Evolutionary conservation across 2,329 filamentous ascomycete species (phyloP), one percentile per base, ranked within the genome.

Genomic region (Cytospora leucostoma): DNA sequence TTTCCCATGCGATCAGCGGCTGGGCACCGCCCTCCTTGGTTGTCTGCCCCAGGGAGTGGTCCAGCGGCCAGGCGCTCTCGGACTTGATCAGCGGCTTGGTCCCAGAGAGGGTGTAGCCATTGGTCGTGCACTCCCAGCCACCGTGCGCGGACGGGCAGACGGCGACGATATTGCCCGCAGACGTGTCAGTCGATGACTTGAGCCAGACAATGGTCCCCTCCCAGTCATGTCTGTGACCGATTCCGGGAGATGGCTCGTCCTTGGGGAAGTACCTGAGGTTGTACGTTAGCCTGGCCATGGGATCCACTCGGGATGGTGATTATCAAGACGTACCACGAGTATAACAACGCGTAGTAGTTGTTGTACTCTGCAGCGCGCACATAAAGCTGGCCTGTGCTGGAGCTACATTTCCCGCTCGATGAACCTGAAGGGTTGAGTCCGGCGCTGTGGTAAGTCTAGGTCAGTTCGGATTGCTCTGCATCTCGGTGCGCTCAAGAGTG

Each of bases 1-100:
- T 70, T 67, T 81, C 79, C 78, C 79, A 81, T 12, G 77, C 76
- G 58, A 79, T 71, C 44, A 81, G 66, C 3, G 74, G 74, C 66
- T 78, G 76, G 19, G 69, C 67, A 4, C 74, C 73, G 7, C 78
- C 79, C 10, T 69, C 66, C 0, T 68, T 71, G 7, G 59, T 67
- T 2, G 77, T 78, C 37, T 77, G 71, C 21, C 71, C 69, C 56
- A 75, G 65, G 38, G 74, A 68, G 66, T 80, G 78, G 68, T 80
- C 73, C 27, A 72, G 56, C 0, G 72, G 67, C 64, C 69, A 69
- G 37, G 61, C 66, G 55, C 71, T 73, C 61, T 71, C 72, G 68
- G 78, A 78, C 54, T 75, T 71, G 51, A 75, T 67, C 62, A 71
- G 69, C 32, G 70, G 65, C 35, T 67, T 67, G 40, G 68, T 69